Evolutionary conservation across 345 rosid species (phyloP).

Genomic region (Balakata baccata): DNA sequence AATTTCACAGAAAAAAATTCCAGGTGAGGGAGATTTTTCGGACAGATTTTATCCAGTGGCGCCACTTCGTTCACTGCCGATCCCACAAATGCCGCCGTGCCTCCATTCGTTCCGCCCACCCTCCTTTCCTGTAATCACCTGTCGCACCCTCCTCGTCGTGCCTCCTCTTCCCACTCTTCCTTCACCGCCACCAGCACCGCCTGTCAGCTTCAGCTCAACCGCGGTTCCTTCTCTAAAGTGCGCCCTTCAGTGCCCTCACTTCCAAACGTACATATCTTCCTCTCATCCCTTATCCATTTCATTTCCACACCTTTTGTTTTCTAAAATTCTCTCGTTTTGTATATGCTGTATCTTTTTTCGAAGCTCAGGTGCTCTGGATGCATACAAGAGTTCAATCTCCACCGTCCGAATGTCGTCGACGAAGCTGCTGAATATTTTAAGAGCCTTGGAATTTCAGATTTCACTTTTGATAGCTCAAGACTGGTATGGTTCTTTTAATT

Average conservation of each 20-base stretch:
- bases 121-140: slow-evolving; percentile 37
- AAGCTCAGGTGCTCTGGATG: slow-evolving; percentile 83
- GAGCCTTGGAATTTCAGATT: slow-evolving; percentile 62
- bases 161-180: slow-evolving; percentile 19
- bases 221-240: slow-evolving; percentile 42
- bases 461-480: slow-evolving; percentile 79
- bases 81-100: slow-evolving; percentile 41
- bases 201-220: slow-evolving; percentile 17
- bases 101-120: slow-evolving; percentile 42
- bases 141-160: slow-evolving; percentile 42
- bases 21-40: too few relatives aligned
- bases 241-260: slow-evolving; percentile 80
- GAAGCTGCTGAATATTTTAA: slow-evolving; percentile 72
- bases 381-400: slow-evolving; percentile 77
- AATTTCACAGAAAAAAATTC: too few relatives aligned
- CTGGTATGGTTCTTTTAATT: slow-evolving; percentile 40
- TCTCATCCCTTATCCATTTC: background rate
- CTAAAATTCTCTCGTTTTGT: background rate
- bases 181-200: slow-evolving; percentile 23
- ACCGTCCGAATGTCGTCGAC: slow-evolving; percentile 63
- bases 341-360: background rate
- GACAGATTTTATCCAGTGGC: slow-evolving; percentile 45
- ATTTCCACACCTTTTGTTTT: background rate
- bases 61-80: slow-evolving; percentile 25
- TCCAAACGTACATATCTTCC: slow-evolving; percentile 50